phyloP scores from a whole-genome alignment of 352 stramenopile genomes.

The Pythium vanterpoolii region DNA sequence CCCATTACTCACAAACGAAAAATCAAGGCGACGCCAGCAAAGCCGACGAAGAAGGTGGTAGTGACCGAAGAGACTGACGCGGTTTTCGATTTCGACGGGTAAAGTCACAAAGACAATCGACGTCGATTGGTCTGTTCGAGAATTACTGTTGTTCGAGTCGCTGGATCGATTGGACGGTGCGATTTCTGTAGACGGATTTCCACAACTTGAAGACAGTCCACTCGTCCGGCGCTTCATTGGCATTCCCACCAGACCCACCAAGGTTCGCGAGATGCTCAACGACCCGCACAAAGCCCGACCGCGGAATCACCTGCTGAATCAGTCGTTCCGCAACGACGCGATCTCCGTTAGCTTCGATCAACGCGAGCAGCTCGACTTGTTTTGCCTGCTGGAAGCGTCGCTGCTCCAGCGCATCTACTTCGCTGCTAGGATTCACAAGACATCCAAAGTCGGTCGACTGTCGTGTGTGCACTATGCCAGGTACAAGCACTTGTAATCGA shows the following conservation, averaged over 20 bases:
- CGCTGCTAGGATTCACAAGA: not conserved
- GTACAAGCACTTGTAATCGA: conserved; percentile 42
- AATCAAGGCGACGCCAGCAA: conserved; percentile 11
- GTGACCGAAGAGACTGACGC: conserved; percentile 15
- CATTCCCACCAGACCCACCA: not conserved
- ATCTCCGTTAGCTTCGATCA: conserved; percentile 54
- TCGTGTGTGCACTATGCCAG: conserved; percentile 10
- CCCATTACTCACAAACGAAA: conserved; percentile 16
- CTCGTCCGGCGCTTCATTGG: conserved; percentile 12
- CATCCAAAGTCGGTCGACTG: not conserved
- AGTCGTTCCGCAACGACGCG: conserved; percentile 35
- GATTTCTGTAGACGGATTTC: conserved; percentile 50
- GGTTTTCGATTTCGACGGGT: conserved; percentile 47
- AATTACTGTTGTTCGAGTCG: conserved; percentile 19
- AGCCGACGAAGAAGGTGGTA: not conserved
- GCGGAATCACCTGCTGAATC: conserved; percentile 22
- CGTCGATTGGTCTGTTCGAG: conserved; percentile 41
- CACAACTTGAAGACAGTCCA: conserved; percentile 59
- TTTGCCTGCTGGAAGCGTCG: not conserved
- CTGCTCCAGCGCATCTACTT: not conserved
- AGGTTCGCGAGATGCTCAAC: conserved; percentile 47
- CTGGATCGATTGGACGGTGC: conserved; percentile 37
- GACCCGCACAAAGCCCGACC: conserved; percentile 20
- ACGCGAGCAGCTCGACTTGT: conserved; percentile 40
- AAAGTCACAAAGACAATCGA: conserved; percentile 39